Evolutionary conservation across 345 rosid genomes (phyloP).

Genomic region (Trapa incisa): DNA sequence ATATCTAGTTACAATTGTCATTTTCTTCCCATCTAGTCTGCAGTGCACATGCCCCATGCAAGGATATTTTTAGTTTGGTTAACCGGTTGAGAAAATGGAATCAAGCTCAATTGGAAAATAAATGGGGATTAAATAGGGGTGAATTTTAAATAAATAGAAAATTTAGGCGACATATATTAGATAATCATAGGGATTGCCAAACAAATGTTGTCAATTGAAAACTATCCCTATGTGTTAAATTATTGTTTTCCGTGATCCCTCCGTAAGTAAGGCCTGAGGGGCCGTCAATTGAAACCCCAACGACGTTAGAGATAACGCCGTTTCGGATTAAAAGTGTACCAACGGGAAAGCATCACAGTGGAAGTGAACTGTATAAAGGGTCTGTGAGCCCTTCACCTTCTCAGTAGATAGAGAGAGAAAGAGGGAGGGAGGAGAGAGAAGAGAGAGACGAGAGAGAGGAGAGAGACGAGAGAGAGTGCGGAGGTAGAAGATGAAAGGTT

Average conservation of each 20-base stretch:
- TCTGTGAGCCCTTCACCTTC: slow-evolving; percentile 13
- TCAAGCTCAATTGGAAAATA: no score
- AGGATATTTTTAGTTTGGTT: no score
- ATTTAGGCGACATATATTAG: neutral
- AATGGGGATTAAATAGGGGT: neutral
- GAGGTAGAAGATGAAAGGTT: slow-evolving; percentile 7
- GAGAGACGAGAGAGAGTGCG: slow-evolving; percentile 11
- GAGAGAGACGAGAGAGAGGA: slow-evolving; percentile 11
- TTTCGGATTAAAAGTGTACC: neutral
- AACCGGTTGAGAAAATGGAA: no score
- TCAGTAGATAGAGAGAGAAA: slow-evolving; percentile 10
- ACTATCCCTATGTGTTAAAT: slow-evolving; percentile 1
- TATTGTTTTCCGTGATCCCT: slow-evolving; percentile 17
- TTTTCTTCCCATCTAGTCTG: no score
- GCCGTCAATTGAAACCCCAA: slow-evolving; percentile 33
- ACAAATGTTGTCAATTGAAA: slow-evolving; percentile 1
- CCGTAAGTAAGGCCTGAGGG: slow-evolving; percentile 9
- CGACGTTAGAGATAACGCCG: slow-evolving; percentile 34
- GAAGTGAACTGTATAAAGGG: slow-evolving; percentile 24
- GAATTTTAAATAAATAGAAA: neutral
- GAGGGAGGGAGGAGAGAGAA: slow-evolving; percentile 12
- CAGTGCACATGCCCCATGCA: no score
- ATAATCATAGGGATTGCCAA: slow-evolving; percentile 31
- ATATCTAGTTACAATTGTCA: no score
- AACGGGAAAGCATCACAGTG: slow-evolving; percentile 18